A percentile compares a stretch with the other conserved stretches of the same genome.
Evolutionary conservation across 83 land plant genomes (phyloP).

Genomic region (Picea engelmannii): DNA sequence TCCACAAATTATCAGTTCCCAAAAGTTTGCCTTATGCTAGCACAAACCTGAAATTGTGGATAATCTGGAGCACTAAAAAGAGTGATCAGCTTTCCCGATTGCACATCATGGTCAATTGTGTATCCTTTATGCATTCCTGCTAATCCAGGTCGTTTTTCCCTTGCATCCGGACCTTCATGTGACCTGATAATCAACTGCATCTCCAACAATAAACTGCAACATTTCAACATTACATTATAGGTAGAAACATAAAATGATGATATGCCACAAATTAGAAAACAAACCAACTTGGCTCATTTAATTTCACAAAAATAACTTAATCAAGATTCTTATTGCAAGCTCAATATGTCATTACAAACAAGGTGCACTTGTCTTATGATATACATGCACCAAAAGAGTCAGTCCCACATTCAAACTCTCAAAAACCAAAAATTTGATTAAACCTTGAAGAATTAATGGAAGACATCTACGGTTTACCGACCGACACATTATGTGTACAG

Average conservation of each 20-base stretch:
- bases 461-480: neutral
- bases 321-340: neutral
- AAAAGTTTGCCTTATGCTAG: neutral
- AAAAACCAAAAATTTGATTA: neutral
- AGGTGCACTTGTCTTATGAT: neutral
- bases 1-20: neutral
- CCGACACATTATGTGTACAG: neutral
- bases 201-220: slow-evolving; percentile 35
- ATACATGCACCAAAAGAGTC: neutral
- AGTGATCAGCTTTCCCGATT: slow-evolving; percentile 85
- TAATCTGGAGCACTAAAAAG: slow-evolving; percentile 98
- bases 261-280: neutral
- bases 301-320: neutral
- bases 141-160: slow-evolving; percentile 78
- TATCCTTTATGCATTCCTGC: slow-evolving; percentile 80
- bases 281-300: neutral
- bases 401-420: neutral
- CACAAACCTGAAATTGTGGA: slow-evolving; percentile 91
- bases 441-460: neutral
- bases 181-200: slow-evolving; percentile 88
- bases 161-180: slow-evolving; percentile 99
- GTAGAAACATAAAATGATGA: slow-evolving; percentile 4
- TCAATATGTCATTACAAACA: neutral
- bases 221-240: slow-evolving; percentile 18
- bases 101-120: slow-evolving; percentile 88